A percentile compares a stretch with the other conserved stretches of the same genome.
These are phyloP conservation scores for Ophiorrhiza pumila DNA, from an alignment of 257 asterid genomes.

Conservation along the genomic window DNA sequence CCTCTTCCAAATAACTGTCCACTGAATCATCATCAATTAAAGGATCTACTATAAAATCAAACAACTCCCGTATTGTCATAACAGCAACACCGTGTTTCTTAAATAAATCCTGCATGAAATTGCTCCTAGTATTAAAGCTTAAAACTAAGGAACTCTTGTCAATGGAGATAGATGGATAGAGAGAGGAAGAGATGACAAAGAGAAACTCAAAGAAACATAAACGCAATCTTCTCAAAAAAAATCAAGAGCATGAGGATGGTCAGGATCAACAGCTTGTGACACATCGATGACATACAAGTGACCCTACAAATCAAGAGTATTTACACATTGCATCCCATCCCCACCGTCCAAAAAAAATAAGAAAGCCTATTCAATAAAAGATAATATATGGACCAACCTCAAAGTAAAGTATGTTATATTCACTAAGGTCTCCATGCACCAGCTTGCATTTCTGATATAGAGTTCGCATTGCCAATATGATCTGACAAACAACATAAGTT, in stretches of 20 bases:
- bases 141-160: not conserved
- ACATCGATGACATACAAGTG: constrained; percentile 91
- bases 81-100: constrained; percentile 85
- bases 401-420: constrained; percentile 79
- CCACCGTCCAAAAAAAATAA: too few species aligned
- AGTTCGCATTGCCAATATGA: constrained; percentile 73
- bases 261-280: constrained; percentile 95
- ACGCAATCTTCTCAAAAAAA: constrained; percentile 83
- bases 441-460: constrained; percentile 92
- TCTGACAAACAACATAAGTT: constrained; percentile 32
- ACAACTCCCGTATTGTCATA: constrained; percentile 82
- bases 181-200: not conserved
- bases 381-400: constrained; percentile 48
- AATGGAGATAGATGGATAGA: not conserved
- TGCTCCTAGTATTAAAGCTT: not conserved
- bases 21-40: constrained; percentile 71
- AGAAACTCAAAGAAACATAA: constrained; percentile 71
- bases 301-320: constrained; percentile 42
- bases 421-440: constrained; percentile 96
- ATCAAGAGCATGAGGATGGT: constrained; percentile 93
- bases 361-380: not conserved
- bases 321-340: not conserved
- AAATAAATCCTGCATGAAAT: constrained; percentile 69
- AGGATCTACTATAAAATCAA: constrained; percentile 88
- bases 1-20: constrained; percentile 90